Evolutionary conservation across 1,139 yeast genomes (phyloP).

Genomic region (Citeromyces siamensis): DNA sequence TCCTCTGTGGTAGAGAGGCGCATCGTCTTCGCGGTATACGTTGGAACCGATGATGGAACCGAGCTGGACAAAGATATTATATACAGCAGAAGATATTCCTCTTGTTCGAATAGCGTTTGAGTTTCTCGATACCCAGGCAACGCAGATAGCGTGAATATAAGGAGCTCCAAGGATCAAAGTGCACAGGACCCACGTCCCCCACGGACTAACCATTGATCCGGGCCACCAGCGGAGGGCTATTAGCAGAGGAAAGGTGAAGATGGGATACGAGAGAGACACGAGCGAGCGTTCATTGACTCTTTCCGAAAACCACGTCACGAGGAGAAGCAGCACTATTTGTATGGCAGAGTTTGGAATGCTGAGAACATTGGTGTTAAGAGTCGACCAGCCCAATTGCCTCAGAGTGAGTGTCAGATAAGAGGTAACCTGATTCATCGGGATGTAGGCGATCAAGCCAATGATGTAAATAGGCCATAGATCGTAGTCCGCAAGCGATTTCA

Average conservation of each 20-base stretch:
- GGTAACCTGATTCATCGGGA: constrained; percentile 27
- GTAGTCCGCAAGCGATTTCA: constrained; percentile 31
- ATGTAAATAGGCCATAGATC: constrained; percentile 50
- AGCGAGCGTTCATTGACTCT: constrained; percentile 24
- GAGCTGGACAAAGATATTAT: constrained; percentile 49
- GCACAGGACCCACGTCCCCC: constrained; percentile 41
- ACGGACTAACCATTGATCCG: constrained; percentile 29
- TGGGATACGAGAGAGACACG: constrained; percentile 23
- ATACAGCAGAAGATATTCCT: constrained; percentile 47
- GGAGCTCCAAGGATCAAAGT: constrained; percentile 34
- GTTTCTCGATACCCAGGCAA: constrained; percentile 49
- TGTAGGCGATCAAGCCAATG: constrained; percentile 34
- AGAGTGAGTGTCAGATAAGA: constrained; percentile 41
- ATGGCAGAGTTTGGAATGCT: constrained; percentile 34
- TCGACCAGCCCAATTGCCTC: constrained; percentile 38
- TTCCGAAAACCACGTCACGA: constrained; percentile 27
- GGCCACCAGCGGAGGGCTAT: constrained; percentile 36
- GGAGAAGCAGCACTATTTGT: constrained; percentile 24
- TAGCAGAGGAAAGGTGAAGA: constrained; percentile 26
- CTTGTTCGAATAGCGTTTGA: constrained; percentile 47
- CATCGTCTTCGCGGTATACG: constrained; percentile 42
- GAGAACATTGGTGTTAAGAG: constrained; percentile 40
- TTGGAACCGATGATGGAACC: constrained; percentile 40
- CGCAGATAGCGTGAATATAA: constrained; percentile 31
- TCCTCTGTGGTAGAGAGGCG: constrained; percentile 46